These are phyloP conservation scores for Cryptosporidium ubiquitum DNA, from an alignment of 169 alveolate genomes.

Conservation along the genomic window DNA sequence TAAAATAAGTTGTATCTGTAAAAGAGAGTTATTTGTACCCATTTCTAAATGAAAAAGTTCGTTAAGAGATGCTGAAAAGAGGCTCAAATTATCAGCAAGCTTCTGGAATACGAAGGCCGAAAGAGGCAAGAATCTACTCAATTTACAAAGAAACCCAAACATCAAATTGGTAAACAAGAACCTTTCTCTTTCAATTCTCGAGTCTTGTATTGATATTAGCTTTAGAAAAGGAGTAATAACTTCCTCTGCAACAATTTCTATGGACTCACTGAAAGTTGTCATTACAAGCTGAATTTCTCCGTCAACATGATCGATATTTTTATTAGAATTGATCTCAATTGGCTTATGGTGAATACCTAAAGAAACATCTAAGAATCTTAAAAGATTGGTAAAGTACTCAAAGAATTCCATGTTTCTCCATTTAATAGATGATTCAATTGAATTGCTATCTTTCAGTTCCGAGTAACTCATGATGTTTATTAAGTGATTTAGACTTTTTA, in stretches of 20 bases:
- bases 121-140: conserved; percentile 18
- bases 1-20: neutral
- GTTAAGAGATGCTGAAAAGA: neutral
- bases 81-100: neutral
- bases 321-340: neutral
- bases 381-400: conserved; percentile 5
- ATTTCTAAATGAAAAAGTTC: neutral
- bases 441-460: neutral
- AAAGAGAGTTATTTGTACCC: neutral
- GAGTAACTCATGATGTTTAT: neutral
- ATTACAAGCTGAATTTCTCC: conserved; percentile 13
- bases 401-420: conserved; percentile 28
- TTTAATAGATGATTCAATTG: neutral
- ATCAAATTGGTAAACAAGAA: conserved; percentile 1
- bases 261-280: conserved; percentile 10
- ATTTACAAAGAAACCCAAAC: conserved; percentile 18
- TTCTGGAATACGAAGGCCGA: conserved; percentile 9
- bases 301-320: neutral
- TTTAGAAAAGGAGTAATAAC: neutral
- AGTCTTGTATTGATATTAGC: neutral
- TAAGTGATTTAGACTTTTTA: neutral
- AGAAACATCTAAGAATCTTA: conserved; percentile 21
- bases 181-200: neutral
- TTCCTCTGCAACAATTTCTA: conserved; percentile 19
- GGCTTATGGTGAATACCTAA: conserved; percentile 29